These are phyloP conservation scores for Colletotrichum nymphaeae DNA, from an alignment of 2,329 filamentous ascomycete species.

Conservation along the genomic window DNA sequence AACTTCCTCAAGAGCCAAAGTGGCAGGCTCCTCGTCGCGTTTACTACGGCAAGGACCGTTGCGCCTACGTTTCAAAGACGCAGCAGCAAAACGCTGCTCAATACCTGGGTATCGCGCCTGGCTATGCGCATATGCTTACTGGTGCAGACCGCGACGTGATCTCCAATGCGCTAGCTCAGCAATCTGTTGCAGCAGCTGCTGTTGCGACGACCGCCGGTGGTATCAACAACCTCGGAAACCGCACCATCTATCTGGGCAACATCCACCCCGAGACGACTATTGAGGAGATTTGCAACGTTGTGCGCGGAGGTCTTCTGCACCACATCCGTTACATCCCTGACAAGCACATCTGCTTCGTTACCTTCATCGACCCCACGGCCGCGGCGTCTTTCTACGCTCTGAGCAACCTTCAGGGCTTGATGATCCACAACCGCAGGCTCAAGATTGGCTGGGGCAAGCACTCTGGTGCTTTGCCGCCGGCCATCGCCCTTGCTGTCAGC, in stretches of 20 bases:
- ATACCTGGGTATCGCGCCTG: constrained; percentile 95
- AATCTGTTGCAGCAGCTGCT: constrained; percentile 95
- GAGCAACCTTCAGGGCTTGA: constrained; percentile 96
- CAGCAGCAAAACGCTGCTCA: constrained; percentile 99
- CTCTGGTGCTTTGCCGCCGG: constrained; percentile 93
- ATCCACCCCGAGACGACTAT: constrained; percentile 99
- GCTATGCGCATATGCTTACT: constrained; percentile 95
- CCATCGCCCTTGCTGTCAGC: constrained; percentile 94
- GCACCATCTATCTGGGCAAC: constrained; percentile 97
- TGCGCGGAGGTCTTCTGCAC: constrained; percentile 92
- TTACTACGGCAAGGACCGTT: constrained; percentile 98
- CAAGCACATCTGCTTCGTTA: constrained; percentile 99
- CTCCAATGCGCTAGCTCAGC: constrained; percentile 94
- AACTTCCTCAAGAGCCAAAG: constrained; percentile 94
- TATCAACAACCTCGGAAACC: constrained; percentile 96
- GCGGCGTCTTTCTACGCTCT: constrained; percentile 98
- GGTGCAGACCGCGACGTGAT: constrained; percentile 96
- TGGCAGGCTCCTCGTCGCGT: constrained; percentile 97
- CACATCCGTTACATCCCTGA: constrained; percentile 99
- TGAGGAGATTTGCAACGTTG: constrained; percentile 99
- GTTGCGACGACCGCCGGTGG: constrained; percentile 97
- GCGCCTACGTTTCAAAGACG: constrained; percentile 98
- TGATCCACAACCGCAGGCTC: constrained; percentile 98
- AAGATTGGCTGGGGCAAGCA: constrained; percentile 99
- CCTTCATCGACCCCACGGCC: constrained; percentile 98